These are phyloP conservation scores for Cadophora malorum DNA, from an alignment of 2,329 filamentous ascomycete species.

Conservation along the genomic window DNA sequence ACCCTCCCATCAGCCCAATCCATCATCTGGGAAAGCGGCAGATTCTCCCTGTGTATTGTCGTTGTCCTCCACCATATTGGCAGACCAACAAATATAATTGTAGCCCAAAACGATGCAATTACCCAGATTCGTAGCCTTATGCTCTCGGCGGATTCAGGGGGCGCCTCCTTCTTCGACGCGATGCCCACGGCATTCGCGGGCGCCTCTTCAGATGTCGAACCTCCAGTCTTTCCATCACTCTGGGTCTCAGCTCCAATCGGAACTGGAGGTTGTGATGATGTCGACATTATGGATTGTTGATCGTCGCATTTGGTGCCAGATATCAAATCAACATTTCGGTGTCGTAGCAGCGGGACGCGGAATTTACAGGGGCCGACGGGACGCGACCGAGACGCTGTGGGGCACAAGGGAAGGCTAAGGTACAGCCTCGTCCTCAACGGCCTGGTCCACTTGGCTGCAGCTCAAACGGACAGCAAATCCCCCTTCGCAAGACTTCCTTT, in stretches of 20 bases:
- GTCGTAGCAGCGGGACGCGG: slow-evolving; percentile 12
- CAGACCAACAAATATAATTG: slow-evolving; percentile 82
- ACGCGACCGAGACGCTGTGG: slow-evolving; percentile 8
- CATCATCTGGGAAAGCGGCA: slow-evolving; percentile 87
- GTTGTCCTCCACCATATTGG: slow-evolving; percentile 98
- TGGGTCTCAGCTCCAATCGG: slow-evolving; percentile 20
- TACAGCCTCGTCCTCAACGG: background rate
- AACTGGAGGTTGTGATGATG: slow-evolving; percentile 29
- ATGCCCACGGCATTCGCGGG: slow-evolving; percentile 39
- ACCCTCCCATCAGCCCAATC: slow-evolving; percentile 93
- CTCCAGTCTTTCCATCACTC: slow-evolving; percentile 15
- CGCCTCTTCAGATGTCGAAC: slow-evolving; percentile 23
- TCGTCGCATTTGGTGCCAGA: slow-evolving; percentile 28
- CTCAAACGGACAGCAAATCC: background rate
- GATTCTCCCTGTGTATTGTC: slow-evolving; percentile 82
- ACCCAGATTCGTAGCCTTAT: slow-evolving; percentile 74
- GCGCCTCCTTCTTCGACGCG: slow-evolving; percentile 53
- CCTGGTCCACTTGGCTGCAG: background rate
- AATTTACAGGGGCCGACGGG: background rate
- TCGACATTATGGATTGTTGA: slow-evolving; percentile 35
- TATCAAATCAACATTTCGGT: slow-evolving; percentile 15
- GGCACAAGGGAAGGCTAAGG: slow-evolving; percentile 6
- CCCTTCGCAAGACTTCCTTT: slow-evolving; percentile 1
- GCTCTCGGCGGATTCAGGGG: slow-evolving; percentile 76
- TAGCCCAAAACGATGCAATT: slow-evolving; percentile 87